Conservation (phyloP, 495 filamentous ascomycete genomes). For the Bacidia gigantensis region DNA sequence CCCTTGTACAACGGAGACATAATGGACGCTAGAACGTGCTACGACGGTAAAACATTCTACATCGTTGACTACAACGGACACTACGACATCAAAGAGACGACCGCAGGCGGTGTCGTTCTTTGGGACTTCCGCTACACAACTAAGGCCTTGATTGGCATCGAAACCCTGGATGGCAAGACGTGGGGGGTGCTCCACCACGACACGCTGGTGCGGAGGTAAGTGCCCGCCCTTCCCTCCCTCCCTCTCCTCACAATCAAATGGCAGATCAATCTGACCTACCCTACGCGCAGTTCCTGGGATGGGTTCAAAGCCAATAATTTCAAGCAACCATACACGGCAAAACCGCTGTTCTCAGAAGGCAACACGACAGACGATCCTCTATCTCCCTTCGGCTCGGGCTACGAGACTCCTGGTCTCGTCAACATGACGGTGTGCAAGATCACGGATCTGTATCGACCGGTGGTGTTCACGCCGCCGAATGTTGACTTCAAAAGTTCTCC, state of each 20-base stretch:
- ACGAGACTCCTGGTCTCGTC: neutral
- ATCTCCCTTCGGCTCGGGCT: neutral
- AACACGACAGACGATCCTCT: neutral
- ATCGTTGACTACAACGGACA: neutral
- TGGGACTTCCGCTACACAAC: neutral
- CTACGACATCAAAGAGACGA: neutral
- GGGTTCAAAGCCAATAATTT: neutral
- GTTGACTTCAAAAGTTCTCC: neutral
- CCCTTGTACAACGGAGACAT: neutral
- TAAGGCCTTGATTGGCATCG: neutral
- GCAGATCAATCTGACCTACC: neutral
- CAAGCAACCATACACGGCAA: neutral
- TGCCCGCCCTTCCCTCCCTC: neutral
- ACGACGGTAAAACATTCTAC: neutral
- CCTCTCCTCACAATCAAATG: neutral
- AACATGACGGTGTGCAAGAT: neutral
- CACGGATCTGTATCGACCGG: neutral
- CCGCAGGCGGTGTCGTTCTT: neutral
- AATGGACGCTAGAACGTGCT: neutral
- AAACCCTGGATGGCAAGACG: neutral
- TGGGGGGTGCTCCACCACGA: neutral
- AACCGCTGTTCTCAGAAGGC: neutral
- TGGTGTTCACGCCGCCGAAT: neutral
- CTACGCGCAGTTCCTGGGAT: neutral
- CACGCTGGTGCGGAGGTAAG: neutral